A percentile compares a stretch with the other conserved stretches of the same genome.
Conservation (phyloP, 352 stramenopile genomes). For the Pythium plurisporium region DNA sequence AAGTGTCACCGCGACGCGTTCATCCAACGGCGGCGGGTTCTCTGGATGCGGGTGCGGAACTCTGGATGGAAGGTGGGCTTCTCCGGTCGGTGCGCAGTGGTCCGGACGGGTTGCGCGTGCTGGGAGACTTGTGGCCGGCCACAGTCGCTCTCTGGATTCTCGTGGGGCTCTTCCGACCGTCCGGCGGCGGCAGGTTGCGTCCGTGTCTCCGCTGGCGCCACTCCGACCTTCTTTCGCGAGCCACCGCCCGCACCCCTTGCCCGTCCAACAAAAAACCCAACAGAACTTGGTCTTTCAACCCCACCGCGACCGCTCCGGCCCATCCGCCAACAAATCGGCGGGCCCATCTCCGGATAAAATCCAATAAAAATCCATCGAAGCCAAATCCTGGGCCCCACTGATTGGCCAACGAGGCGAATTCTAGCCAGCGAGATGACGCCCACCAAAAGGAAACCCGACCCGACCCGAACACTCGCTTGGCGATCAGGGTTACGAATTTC, state of each 20-base stretch:
- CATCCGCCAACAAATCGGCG: constrained; percentile 5
- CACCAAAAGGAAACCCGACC: constrained; percentile 1
- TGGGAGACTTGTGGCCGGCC: neutral
- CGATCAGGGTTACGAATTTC: constrained; percentile 18
- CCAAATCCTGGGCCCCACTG: no score
- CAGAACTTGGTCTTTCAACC: neutral
- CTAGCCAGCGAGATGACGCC: no score
- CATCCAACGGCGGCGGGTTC: constrained; percentile 7
- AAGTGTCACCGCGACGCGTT: constrained; percentile 8
- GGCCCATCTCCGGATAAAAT: constrained; percentile 5
- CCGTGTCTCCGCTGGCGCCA: constrained; percentile 9
- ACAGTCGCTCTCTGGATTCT: constrained; percentile 12
- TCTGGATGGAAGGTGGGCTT: neutral
- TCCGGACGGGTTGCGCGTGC: neutral
- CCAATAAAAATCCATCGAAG: constrained; percentile 2
- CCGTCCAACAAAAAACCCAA: constrained; percentile 22
- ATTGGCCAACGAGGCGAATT: no score
- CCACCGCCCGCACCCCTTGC: constrained; percentile 14
- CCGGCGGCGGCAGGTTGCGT: neutral
- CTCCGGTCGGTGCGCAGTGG: neutral
- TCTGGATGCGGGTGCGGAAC: neutral
- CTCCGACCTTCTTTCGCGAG: constrained; percentile 21
- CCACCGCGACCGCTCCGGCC: neutral
- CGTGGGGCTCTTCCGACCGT: no score
- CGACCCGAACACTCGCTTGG: constrained; percentile 9